Evolutionary conservation across 2,329 filamentous ascomycete species (phyloP), one percentile per base, ranked within the genome.

Genomic region (Fusarium pseudoanthophilum): DNA sequence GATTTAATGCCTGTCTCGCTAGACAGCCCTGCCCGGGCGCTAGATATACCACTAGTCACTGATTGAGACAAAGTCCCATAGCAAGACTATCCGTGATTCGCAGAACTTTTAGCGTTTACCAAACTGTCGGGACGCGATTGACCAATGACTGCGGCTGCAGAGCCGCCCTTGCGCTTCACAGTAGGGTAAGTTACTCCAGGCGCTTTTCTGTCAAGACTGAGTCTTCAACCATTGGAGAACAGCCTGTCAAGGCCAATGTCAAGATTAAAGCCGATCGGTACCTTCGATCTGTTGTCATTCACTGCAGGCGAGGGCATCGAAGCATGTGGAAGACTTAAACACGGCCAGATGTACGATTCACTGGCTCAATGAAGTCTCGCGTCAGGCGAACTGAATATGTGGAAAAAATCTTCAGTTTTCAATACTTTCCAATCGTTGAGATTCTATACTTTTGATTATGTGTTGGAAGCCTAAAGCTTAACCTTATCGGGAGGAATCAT

Each of bases 31-130:
- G 2, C 21, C n/a, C 14, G 13, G 5, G 14, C 16, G 4, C 30
- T 24, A 51, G 4, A 34, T 1, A 11, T 18, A 2, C 11, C n/a
- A 24, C 48, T 34, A 51, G 15, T 24, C 4, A 20, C 30, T 0
- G 0, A 34, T 13, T 5, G 8, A 18, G 30, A 11, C 16, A 7
- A 0, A 36, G 48, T 10, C n/a, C 1, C n/a, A 34, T 20, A 4
- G 3, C 8, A 24, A 24, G 0, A 10, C 6, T 14, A 5, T 24
- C 4, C 18, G 8, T 46, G 18, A 21, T 46, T 46, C 11, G 24
- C 9, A 21, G 8, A 4, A 11, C 18, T 20, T 28, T 46, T 51
- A 51, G 48, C 30, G 21, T 24, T 10, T 34, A 51, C 48, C 48
- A 34, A 10, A 24, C 48, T 34, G 30, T 51, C 48, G 48, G 48